Base-by-base conservation (phyloP, 805 yeast species). In the Debaryomyces castellii region DNA sequence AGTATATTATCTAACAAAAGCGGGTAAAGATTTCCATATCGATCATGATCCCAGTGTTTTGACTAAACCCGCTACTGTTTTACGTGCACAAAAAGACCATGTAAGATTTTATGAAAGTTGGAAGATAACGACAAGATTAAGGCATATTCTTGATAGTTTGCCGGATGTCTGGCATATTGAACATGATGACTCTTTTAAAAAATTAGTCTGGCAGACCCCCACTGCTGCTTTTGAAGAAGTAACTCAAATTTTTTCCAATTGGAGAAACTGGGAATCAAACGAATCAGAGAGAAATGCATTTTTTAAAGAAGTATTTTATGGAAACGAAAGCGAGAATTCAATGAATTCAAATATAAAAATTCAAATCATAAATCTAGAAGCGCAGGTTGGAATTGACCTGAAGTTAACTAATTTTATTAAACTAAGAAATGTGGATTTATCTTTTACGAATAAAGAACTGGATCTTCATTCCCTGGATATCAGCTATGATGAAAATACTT, bases 201-300 rank as follows among this genome's bases (percentile, higher is more conserved):
- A 53, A 1, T 51, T 60, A 1, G 49, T 63, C 0, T 75, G 81
- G 71, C 60, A 62, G 14, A 71, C 79, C 0, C 84, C 89, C 0
- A 51, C 48, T 0, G 67, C 74, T 49, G 90, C 90, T 0, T 71
- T 73, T 47, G 67, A 70, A 7, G 74, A 74, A 12, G 87, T 88
- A 2, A 62, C 81, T 20, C 66, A 73, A 3, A 73, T 82, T 1
- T 89, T 90, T 55, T 71, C 83, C 0, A 71, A 76, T 11, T 94
- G 98, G 97, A 80, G 97, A 71, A 81, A 82, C 48, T 91, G 98
- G 97, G 99, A 92, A 55, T 84, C 87, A 37, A 73, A 82, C 25
- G 48, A 49, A 12, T 42, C 43, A 8, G 58, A 59, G 46, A 47
- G 66, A 40, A 46, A 46, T 30, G 36, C 40, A 11, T 57, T 60